Conservation (phyloP, 164 flowering plant species). For the Malania oleifera region DNA sequence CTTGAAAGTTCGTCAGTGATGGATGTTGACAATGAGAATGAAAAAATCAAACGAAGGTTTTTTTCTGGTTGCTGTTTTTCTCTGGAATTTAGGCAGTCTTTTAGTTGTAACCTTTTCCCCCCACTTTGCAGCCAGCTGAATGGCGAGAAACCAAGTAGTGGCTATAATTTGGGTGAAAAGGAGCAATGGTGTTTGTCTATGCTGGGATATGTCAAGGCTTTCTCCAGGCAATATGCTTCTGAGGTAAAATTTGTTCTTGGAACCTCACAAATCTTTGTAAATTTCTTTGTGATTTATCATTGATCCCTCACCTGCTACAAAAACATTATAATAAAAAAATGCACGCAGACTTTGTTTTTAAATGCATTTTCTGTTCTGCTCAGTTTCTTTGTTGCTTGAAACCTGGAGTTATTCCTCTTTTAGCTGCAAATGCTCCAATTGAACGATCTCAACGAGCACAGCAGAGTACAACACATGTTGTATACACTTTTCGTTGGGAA, state of each 20-base stretch:
- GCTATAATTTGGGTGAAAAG: conserved; percentile 56
- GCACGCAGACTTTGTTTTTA: too few relatives aligned
- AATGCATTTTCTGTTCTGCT: too few relatives aligned
- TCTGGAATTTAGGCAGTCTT: not conserved
- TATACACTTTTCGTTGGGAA: too few relatives aligned
- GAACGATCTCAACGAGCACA: too few relatives aligned
- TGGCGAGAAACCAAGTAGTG: conserved; percentile 32
- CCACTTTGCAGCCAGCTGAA: conserved; percentile 41
- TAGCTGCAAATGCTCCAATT: too few relatives aligned
- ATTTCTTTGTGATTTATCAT: not conserved
- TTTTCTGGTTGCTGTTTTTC: not conserved
- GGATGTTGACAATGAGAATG: conserved; percentile 74
- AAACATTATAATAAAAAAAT: too few relatives aligned
- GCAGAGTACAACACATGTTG: too few relatives aligned
- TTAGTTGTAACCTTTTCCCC: not conserved
- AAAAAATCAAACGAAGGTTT: conserved; percentile 48
- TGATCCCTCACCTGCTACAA: not conserved
- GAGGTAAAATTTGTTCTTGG: conserved; percentile 47
- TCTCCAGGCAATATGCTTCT: conserved; percentile 87
- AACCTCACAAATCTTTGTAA: not conserved
- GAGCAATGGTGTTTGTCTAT: conserved; percentile 90
- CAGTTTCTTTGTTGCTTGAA: too few relatives aligned
- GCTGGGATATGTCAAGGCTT: conserved; percentile 82
- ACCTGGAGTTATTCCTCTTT: too few relatives aligned
- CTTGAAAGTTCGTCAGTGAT: conserved; percentile 57